Evolutionary conservation across 306 rosid genomes (phyloP).

Genomic region (Hippophae gyantsensis): DNA sequence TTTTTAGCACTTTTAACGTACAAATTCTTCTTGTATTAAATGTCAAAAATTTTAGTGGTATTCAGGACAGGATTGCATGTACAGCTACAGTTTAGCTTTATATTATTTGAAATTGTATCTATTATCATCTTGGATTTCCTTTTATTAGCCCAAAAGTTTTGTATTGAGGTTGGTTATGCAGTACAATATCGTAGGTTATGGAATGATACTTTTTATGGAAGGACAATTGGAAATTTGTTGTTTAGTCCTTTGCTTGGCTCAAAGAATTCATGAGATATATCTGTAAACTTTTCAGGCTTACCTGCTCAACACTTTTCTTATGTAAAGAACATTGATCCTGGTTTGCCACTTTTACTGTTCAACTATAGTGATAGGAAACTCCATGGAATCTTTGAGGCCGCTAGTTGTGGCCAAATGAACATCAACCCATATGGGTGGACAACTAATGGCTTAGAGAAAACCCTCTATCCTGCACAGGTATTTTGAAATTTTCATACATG

Average conservation of each 20-base stretch:
- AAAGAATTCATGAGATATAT: slow-evolving; percentile 21
- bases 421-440: slow-evolving; percentile 86
- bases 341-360: slow-evolving; percentile 80
- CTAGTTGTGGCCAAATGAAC: slow-evolving; percentile 54
- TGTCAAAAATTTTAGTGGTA: too few relatives aligned
- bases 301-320: slow-evolving; percentile 55
- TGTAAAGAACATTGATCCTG: slow-evolving; percentile 69
- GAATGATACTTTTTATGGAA: not conserved
- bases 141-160: too few relatives aligned
- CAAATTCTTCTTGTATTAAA: too few relatives aligned
- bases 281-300: slow-evolving; percentile 42
- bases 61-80: too few relatives aligned
- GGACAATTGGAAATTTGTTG: not conserved
- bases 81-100: too few relatives aligned
- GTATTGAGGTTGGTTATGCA: too few relatives aligned
- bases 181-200: too few relatives aligned
- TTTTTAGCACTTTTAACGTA: too few relatives aligned
- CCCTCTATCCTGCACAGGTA: slow-evolving; percentile 87
- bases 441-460: slow-evolving; percentile 45
- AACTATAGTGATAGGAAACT: slow-evolving; percentile 65
- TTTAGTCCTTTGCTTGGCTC: slow-evolving; percentile 5
- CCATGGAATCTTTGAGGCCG: slow-evolving; percentile 82
- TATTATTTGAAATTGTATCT: too few relatives aligned
- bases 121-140: too few relatives aligned
- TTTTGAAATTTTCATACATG: slow-evolving; percentile 4